Evolutionary conservation across 2,329 filamentous ascomycete genomes (phyloP).

Genomic region (Colletotrichum sp.): DNA sequence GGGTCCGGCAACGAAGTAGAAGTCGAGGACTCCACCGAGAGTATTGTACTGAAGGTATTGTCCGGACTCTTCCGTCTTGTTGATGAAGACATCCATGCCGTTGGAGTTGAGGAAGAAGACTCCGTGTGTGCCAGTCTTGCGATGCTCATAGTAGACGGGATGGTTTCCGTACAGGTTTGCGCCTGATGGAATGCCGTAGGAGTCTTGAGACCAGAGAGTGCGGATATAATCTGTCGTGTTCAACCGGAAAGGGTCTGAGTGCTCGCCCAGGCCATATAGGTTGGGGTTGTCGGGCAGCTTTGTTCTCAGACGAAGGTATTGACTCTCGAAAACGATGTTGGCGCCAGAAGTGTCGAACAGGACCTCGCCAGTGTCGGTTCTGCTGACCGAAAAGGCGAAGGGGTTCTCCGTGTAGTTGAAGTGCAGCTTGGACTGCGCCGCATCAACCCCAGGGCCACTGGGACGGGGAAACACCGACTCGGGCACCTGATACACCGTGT

Average conservation of each 20-base stretch:
- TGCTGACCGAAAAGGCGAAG: conserved; percentile 69
- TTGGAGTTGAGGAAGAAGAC: conserved; percentile 77
- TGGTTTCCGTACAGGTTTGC: conserved; percentile 77
- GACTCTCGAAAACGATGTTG: conserved; percentile 75
- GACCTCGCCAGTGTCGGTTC: conserved; percentile 45
- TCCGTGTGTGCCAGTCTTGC: conserved; percentile 62
- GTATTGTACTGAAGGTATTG: conserved; percentile 83
- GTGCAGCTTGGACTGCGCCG: conserved; percentile 46
- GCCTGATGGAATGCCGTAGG: conserved; percentile 63
- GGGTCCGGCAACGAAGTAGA: conserved; percentile 69
- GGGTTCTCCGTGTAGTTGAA: conserved; percentile 52
- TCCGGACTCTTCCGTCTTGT: conserved; percentile 60
- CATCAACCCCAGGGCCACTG: conserved; percentile 31
- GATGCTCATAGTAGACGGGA: conserved; percentile 77
- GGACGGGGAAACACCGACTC: conserved; percentile 71
- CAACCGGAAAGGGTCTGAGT: conserved; percentile 72
- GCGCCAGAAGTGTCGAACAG: conserved; percentile 75
- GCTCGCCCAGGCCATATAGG: conserved; percentile 81
- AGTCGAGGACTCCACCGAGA: conserved; percentile 77
- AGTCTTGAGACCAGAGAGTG: conserved; percentile 73
- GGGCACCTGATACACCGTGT: conserved; percentile 77
- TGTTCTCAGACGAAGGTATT: conserved; percentile 77
- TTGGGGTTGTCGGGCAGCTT: conserved; percentile 71
- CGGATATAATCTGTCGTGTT: conserved; percentile 73
- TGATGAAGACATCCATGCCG: conserved; percentile 79